phyloP scores from a whole-genome alignment of 768 basidiomycete species.

The Phylloporus scabripes region DNA sequence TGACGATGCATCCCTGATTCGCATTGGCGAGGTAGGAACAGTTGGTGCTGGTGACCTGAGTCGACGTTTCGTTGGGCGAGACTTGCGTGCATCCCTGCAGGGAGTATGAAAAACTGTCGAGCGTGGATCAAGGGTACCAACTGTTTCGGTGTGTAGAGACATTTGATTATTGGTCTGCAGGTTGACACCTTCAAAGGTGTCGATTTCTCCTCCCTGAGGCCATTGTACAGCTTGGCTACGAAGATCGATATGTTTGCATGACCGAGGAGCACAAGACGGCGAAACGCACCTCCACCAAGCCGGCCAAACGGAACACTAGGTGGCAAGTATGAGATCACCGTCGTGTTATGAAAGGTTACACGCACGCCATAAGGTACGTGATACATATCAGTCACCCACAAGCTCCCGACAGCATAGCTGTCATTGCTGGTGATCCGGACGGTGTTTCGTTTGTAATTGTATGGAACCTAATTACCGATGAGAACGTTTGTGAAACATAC shows the following conservation, averaged over 20 bases:
- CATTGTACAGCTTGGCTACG: conserved; percentile 48
- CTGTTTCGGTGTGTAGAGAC: conserved; percentile 65
- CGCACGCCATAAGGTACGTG: conserved; percentile 62
- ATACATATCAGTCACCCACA: conserved; percentile 61
- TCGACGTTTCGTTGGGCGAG: conserved; percentile 46
- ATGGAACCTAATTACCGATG: conserved; percentile 21
- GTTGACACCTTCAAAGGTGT: conserved; percentile 83
- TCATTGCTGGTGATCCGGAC: conserved; percentile 60
- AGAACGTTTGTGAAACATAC: background rate
- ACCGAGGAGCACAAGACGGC: background rate
- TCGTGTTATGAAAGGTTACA: conserved; percentile 7
- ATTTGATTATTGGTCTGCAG: conserved; percentile 57
- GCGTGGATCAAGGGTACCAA: conserved; percentile 18
- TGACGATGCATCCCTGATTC: conserved; percentile 63
- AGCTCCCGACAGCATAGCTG: conserved; percentile 49
- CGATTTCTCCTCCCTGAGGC: conserved; percentile 68
- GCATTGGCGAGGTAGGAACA: conserved; percentile 51
- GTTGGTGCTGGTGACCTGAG: conserved; percentile 50
- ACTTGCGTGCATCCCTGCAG: conserved; percentile 48
- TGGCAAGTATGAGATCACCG: conserved; percentile 1
- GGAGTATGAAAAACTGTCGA: background rate
- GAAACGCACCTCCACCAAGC: conserved; percentile 44
- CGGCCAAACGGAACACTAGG: conserved; percentile 68
- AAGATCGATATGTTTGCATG: background rate
- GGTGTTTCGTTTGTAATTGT: conserved; percentile 57